Percentiles rank a stretch among this genome's conserved stretches.
phyloP scores from a whole-genome alignment of 1,139 yeast species.

The Arxiozyma heterogenica region DNA sequence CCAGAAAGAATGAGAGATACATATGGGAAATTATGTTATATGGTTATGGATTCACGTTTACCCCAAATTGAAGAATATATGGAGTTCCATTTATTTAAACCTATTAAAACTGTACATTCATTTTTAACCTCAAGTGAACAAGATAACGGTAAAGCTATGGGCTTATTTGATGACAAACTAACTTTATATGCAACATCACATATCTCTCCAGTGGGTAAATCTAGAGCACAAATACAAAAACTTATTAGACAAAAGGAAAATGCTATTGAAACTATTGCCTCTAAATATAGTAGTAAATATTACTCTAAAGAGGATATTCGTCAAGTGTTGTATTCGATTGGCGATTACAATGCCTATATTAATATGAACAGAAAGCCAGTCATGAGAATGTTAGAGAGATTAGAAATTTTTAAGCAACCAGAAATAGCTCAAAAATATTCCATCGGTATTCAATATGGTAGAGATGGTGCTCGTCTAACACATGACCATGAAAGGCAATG shows the following conservation, averaged over 20 bases:
- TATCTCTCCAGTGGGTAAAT: slow-evolving; percentile 47
- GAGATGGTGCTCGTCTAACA: slow-evolving; percentile 56
- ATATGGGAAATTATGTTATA: slow-evolving; percentile 66
- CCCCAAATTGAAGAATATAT: slow-evolving; percentile 58
- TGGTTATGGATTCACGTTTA: slow-evolving; percentile 70
- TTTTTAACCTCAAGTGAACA: slow-evolving; percentile 35
- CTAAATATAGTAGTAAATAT: slow-evolving; percentile 30
- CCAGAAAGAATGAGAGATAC: slow-evolving; percentile 70
- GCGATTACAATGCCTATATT: slow-evolving; percentile 66
- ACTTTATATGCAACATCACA: slow-evolving; percentile 56
- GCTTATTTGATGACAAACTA: slow-evolving; percentile 46
- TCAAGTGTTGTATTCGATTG: slow-evolving; percentile 60
- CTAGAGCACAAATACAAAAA: slow-evolving; percentile 42
- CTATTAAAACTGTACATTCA: slow-evolving; percentile 50
- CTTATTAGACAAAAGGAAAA: slow-evolving; percentile 53
- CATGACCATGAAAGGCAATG: slow-evolving; percentile 63
- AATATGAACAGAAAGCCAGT: slow-evolving; percentile 59
- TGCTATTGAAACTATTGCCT: slow-evolving; percentile 50
- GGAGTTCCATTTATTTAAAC: slow-evolving; percentile 65
- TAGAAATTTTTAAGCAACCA: slow-evolving; percentile 42
- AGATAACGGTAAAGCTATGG: slow-evolving; percentile 34
- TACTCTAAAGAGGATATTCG: slow-evolving; percentile 49
- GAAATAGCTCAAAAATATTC: slow-evolving; percentile 35
- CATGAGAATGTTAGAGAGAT: slow-evolving; percentile 44
- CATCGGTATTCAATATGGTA: slow-evolving; percentile 56